Evolutionary conservation across 2,329 filamentous ascomycete species (phyloP), one percentile per base, ranked within the genome.

Genomic region (Epichloe typhina): DNA sequence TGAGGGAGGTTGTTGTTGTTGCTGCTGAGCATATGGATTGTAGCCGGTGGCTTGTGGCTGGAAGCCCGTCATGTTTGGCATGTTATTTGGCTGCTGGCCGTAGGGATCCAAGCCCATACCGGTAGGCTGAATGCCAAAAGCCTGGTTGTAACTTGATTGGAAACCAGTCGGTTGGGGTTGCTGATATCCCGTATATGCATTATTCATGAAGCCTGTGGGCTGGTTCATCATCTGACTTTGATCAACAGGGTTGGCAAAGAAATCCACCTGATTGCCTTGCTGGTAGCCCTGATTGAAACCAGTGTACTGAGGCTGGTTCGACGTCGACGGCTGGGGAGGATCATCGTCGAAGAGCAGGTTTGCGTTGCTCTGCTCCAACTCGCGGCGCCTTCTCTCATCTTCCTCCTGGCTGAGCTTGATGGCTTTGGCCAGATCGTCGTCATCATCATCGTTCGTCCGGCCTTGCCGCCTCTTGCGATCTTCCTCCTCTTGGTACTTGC

Each of bases 211-310:
- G n/a, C 88, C 88, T 1, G 88, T 94, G 3, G 81, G 84, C 65
- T 95, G 89, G 43, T 80, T 77, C 65, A 90, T 83, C 58, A 84
- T 76, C 64, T 87, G 84, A 59, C 71, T 80, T 50, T 65, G 83
- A 52, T 91, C 87, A 61, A 97, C 84, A 12, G 90, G 88, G 66
- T 98, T 98, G 53, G 91, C 93, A 60, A 94, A 93, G 81, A 94
- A 97, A 69, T 98, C 93, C 17, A 98, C 93, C 12, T 88, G 88
- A 52, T 86, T 86, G 64, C 95, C 91, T 69, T 98, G 93, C 71
- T 97, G 90, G 63, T 98, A 98, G 45, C 91, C 91, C 70, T 95
- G 90, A 68, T 96, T 97, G 72, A 88, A 89, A 37, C 89, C 91
- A 13, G 90, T 97, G 40, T 80, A 81, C 68, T 90, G 88, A 37